These are phyloP conservation scores for Geranium incanum DNA, from an alignment of 441 rosid species.

Conservation along the genomic window DNA sequence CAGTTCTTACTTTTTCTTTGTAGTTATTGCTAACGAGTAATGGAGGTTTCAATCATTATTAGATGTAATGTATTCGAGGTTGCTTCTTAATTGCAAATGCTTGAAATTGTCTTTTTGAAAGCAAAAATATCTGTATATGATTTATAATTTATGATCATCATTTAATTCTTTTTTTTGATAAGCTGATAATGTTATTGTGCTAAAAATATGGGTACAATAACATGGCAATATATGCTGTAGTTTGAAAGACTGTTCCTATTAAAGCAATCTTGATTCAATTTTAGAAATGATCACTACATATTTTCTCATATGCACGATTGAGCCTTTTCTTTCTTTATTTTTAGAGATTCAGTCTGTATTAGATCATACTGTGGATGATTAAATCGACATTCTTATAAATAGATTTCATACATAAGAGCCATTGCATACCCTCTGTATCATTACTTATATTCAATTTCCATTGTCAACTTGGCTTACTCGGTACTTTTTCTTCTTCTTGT, in stretches of 20 bases:
- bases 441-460: too few species aligned
- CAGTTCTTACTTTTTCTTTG: constrained; percentile 12
- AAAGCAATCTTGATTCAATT: neutral
- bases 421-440: too few species aligned
- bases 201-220: too few species aligned
- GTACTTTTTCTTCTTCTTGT: constrained; percentile 3
- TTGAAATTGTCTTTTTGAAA: neutral
- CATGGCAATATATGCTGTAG: neutral
- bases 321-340: neutral
- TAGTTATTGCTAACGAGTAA: neutral
- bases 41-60: neutral
- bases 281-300: neutral
- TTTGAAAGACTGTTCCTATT: neutral
- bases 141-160: too few species aligned
- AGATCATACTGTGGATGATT: neutral
- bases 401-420: too few species aligned
- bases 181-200: too few species aligned
- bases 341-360: neutral
- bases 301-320: neutral
- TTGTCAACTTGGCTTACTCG: too few species aligned
- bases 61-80: neutral
- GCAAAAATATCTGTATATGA: neutral
- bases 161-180: too few species aligned
- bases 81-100: neutral
- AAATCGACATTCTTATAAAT: too few species aligned